phyloP scores from a whole-genome alignment of 2,329 filamentous ascomycete species.

The Neonectria coccinea region DNA sequence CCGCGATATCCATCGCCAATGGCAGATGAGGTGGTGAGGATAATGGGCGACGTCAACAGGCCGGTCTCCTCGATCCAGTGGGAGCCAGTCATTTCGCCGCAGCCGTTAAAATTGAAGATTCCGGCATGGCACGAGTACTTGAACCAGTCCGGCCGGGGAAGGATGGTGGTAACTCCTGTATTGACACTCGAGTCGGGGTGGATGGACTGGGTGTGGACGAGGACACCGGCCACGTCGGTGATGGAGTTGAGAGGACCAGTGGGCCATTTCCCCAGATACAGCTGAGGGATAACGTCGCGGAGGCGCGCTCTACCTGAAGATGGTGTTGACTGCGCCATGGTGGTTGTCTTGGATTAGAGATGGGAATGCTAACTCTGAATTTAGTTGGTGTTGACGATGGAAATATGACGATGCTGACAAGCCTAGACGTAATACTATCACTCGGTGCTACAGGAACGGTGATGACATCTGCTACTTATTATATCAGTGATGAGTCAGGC shows the following conservation, averaged over 20 bases:
- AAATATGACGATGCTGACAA: neutral
- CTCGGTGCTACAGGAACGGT: neutral
- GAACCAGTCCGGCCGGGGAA: slow-evolving; percentile 60
- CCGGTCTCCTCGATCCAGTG: slow-evolving; percentile 74
- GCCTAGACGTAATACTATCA: neutral
- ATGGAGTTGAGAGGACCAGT: slow-evolving; percentile 62
- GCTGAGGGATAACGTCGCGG: slow-evolving; percentile 57
- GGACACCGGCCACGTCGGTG: slow-evolving; percentile 63
- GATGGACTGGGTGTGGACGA: slow-evolving; percentile 60
- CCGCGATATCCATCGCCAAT: slow-evolving; percentile 70
- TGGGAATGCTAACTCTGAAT: neutral
- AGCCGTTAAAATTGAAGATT: slow-evolving; percentile 73
- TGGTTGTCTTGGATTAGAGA: too few species aligned
- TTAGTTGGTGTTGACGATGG: neutral
- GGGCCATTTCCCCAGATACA: slow-evolving; percentile 58
- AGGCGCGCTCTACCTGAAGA: slow-evolving; percentile 42
- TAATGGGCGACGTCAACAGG: slow-evolving; percentile 67
- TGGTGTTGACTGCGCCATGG: neutral
- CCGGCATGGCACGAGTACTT: slow-evolving; percentile 59
- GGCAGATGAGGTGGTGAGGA: slow-evolving; percentile 69
- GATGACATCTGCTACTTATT: neutral
- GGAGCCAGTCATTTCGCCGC: slow-evolving; percentile 70
- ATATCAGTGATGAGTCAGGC: neutral
- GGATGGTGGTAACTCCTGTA: slow-evolving; percentile 63
- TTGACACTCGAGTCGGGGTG: slow-evolving; percentile 54